These are phyloP conservation scores for Mycena amicta DNA, from an alignment of 768 basidiomycete species.

Conservation along the genomic window DNA sequence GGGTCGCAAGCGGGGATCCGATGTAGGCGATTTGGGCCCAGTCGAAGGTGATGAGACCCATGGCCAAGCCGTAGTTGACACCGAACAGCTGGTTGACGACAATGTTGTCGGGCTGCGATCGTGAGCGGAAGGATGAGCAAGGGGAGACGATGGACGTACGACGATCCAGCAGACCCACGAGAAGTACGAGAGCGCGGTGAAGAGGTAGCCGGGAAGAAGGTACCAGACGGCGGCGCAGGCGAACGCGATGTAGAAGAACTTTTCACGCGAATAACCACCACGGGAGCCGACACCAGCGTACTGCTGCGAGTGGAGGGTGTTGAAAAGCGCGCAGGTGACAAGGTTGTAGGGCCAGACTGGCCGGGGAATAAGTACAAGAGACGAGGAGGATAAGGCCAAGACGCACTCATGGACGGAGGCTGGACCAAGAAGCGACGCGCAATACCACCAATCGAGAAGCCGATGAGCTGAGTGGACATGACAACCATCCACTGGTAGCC, in stretches of 20 bases:
- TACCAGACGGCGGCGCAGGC: slow-evolving; percentile 38
- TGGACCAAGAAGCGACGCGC: slow-evolving; percentile 75
- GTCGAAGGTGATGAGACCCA: slow-evolving; percentile 41
- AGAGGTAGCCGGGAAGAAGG: slow-evolving; percentile 40
- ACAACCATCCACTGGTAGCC: slow-evolving; percentile 78
- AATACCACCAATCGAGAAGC: slow-evolving; percentile 79
- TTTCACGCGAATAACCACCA: slow-evolving; percentile 71
- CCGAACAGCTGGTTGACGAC: slow-evolving; percentile 37
- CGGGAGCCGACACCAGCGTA: slow-evolving; percentile 68
- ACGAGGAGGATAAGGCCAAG: background rate
- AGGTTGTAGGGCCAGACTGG: slow-evolving; percentile 47
- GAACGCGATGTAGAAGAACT: slow-evolving; percentile 68
- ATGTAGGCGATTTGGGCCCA: slow-evolving; percentile 43
- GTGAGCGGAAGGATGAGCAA: slow-evolving; percentile 43
- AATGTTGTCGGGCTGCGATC: slow-evolving; percentile 44
- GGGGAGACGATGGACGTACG: background rate
- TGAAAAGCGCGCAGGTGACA: slow-evolving; percentile 75
- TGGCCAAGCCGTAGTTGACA: slow-evolving; percentile 35
- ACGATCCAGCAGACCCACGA: slow-evolving; percentile 49
- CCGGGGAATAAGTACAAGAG: slow-evolving; percentile 32
- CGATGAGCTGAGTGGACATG: slow-evolving; percentile 75
- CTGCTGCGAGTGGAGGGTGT: slow-evolving; percentile 75
- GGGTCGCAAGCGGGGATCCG: slow-evolving; percentile 42
- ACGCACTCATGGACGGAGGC: slow-evolving; percentile 69
- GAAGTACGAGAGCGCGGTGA: slow-evolving; percentile 37